Base-by-base conservation (phyloP, 164 flowering plant species). In the Umbellularia californica region DNA sequence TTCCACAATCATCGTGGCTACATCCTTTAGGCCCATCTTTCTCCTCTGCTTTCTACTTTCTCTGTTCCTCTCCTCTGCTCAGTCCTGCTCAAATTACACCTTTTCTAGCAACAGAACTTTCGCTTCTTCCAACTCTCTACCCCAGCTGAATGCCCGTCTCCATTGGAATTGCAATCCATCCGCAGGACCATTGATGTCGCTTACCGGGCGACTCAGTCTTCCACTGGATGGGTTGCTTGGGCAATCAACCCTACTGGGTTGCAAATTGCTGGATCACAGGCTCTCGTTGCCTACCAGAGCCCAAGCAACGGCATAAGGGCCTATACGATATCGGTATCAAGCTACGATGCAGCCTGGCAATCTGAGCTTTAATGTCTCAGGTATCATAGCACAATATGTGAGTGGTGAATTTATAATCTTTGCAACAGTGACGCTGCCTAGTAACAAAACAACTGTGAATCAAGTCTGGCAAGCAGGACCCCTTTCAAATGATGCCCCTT, bases 181-280 rank as follows among this genome's bases (percentile, higher is more conserved):
- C 23, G 12, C 28, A 50, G 60, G 2, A 72, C 50, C 47, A 22
- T 72, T 24, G 51, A 68, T 23, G 35, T 77, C 58, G 79, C 79
- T 47, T 77, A 77, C 68, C 30, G 72, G 24, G 72, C 79, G 1
- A 70, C 75, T 5, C 50, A 52, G 4, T 3, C 58, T 20, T 30
- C 71, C 23, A 15, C 20, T 0, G 62, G 66, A 15, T 87, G 87
- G 88, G 74, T 84, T 11, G 87, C 84, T 17, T 87, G 87, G 87
- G 86, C 85, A 0, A 65, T 84, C 51, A 87, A 87, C 65, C 85
- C 82, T 2, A 51, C 15, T 0, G 76, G 74, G 0, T 28, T 2
- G 0, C 70, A 70, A 0, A 91, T 91, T 93, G 2, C 65, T 0
- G 91, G 91, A 4, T 50, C 90, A 0, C 88, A 91, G 78, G 75